Conservation (phyloP, 2,329 filamentous ascomycete genomes). For the Cladobotryum mycophilum region DNA sequence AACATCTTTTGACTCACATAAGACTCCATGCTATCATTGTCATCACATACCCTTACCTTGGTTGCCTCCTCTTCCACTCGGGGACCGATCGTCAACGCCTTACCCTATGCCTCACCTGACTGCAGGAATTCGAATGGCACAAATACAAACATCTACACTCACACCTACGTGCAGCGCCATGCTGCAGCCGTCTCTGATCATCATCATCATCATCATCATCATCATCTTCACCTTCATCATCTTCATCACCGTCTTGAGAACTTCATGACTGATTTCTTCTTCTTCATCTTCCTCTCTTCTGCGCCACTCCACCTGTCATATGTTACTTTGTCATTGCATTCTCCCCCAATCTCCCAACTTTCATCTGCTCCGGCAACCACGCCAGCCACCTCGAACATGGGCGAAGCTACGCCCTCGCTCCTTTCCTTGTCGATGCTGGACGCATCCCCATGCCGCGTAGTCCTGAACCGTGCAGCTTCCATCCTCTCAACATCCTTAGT, state of each 20-base stretch:
- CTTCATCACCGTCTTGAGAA: constrained; percentile 1
- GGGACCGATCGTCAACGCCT: neutral
- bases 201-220: constrained; percentile 1
- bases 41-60: too few species aligned
- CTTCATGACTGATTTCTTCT: constrained; percentile 13
- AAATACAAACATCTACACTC: neutral
- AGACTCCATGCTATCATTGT: too few species aligned
- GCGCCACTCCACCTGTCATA: constrained; percentile 21
- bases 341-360: constrained; percentile 15
- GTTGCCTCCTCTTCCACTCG: neutral
- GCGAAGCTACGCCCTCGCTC: constrained; percentile 13
- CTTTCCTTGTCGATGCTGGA: constrained; percentile 17
- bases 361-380: constrained; percentile 21
- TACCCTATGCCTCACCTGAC: neutral
- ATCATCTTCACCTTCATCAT: constrained; percentile 2
- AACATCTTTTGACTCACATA: too few species aligned
- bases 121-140: too few species aligned
- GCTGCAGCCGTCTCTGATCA: neutral
- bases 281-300: constrained; percentile 16
- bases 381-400: constrained; percentile 15
- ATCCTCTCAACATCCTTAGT: constrained; percentile 19
- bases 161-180: constrained; percentile 2
- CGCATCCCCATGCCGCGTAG: constrained; percentile 14
- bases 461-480: constrained; percentile 11
- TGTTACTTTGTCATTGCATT: constrained; percentile 11